These are phyloP conservation scores for Anastatica hierochuntica DNA, from an alignment of 345 rosid genomes.

Conservation along the genomic window DNA sequence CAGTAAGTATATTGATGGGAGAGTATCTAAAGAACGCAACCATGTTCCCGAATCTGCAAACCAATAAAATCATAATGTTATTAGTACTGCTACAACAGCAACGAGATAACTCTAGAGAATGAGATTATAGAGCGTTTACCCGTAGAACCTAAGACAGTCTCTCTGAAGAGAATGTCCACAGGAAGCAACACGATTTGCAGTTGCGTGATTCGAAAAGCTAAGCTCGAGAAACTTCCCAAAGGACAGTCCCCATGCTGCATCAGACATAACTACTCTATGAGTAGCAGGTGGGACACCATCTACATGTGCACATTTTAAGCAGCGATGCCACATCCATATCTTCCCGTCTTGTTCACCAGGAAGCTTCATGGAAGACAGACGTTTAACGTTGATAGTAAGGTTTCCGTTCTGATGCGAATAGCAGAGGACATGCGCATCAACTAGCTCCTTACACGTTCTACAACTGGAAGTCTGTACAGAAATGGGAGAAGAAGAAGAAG, in stretches of 20 bases:
- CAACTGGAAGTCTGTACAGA: slow-evolving; percentile 47
- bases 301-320: slow-evolving; percentile 71
- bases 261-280: slow-evolving; percentile 89
- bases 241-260: slow-evolving; percentile 99
- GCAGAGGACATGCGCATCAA: slow-evolving; percentile 83
- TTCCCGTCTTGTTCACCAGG: slow-evolving; percentile 91
- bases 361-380: slow-evolving; percentile 50
- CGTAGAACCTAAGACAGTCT: slow-evolving; percentile 96
- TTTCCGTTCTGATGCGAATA: slow-evolving; percentile 98
- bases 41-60: slow-evolving; percentile 83
- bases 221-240: slow-evolving; percentile 96
- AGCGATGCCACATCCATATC: slow-evolving; percentile 99
- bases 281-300: slow-evolving; percentile 98
- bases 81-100: background rate
- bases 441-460: slow-evolving; percentile 64
- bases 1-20: slow-evolving; percentile 77
- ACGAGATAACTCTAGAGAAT: background rate
- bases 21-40: slow-evolving; percentile 96
- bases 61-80: background rate
- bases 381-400: slow-evolving; percentile 79
- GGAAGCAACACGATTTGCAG: slow-evolving; percentile 94
- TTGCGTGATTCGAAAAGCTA: slow-evolving; percentile 94
- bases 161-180: slow-evolving; percentile 99
- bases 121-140: slow-evolving; percentile 34
- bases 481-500: slow-evolving; percentile 1